phyloP scores from a whole-genome alignment of 2,329 filamentous ascomycete genomes.

The Pseudogymnoascus sp. region DNA sequence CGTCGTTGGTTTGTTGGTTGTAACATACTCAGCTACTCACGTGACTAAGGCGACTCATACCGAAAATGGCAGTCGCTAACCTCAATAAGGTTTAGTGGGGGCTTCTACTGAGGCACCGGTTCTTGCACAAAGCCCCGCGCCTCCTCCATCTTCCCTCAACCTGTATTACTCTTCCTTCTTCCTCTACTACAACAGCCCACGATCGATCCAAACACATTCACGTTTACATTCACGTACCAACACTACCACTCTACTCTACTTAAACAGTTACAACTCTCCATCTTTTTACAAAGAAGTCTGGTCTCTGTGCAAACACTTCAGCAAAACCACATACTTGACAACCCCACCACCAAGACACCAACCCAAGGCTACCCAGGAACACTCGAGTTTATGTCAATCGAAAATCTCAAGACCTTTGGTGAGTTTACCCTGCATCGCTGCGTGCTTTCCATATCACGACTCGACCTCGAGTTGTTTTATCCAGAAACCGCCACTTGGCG shows the following conservation, averaged over 20 bases:
- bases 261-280: neutral
- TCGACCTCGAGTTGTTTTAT: neutral
- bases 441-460: neutral
- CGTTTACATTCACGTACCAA: neutral
- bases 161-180: conserved; percentile 5
- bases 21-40: neutral
- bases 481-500: conserved; percentile 13
- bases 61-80: neutral
- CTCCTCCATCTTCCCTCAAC: conserved; percentile 4
- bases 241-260: neutral
- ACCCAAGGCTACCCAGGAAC: conserved; percentile 44
- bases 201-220: neutral
- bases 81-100: neutral
- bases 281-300: neutral
- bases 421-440: conserved; percentile 31
- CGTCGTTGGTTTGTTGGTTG: neutral
- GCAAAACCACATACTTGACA: conserved; percentile 11
- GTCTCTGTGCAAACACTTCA: neutral
- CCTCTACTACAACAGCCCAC: neutral
- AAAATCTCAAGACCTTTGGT: conserved; percentile 97
- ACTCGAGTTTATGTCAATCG: conserved; percentile 96
- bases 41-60: neutral
- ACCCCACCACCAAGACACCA: conserved; percentile 16
- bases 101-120: conserved; percentile 5
- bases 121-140: conserved; percentile 8